Evolutionary conservation across 306 rosid species (phyloP), one percentile per base, ranked within the genome.

Genomic region (Medicago lupulina): DNA sequence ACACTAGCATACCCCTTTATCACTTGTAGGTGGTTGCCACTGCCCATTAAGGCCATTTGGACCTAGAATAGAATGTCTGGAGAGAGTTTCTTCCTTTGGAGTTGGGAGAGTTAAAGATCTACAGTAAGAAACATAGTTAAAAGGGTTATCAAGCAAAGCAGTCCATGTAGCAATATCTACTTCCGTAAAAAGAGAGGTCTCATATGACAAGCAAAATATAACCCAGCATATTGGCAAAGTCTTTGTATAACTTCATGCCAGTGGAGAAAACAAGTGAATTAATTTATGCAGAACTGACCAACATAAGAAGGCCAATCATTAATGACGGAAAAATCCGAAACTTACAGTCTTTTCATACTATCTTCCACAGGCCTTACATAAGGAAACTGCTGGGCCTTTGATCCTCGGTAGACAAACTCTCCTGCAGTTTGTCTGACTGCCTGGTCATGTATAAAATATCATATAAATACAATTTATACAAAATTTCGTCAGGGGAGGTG

Each of bases 61-160:
- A 68, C 98, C 97, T 80, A 94, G 79, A 77, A 94, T 87, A 51
- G 98, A 94, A 88, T 94, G 98, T n/a, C 80, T 90, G 13, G 97
- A 88, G 46, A 91, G 90, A 14, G 98, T 91, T 82, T 94, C 98
- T 75, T 85, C 91, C 65, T 78, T 94, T 36, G 98, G 96, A 23
- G 69, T 88, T 19, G 88, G 88, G 15, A 87, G 63, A 77, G 57
- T 79, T 54, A 94, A 70, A 85, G 95, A 85, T 80, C 98, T 91
- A 73, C 85, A 87, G 58, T 53, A 75, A 71, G 50, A 81, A 67
- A 62, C 61, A 79, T 73, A 66, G 60, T 70, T 2, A n/a, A 60
- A 43, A 28, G 70, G 70, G 57, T 63, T 31, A 70, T 64, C 46
- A 53, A 71, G 21, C 34, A 57, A 63, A 71, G 16, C 73, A 74